Base-by-base conservation (phyloP, 768 basidiomycete species). In the Suillus variegatus region DNA sequence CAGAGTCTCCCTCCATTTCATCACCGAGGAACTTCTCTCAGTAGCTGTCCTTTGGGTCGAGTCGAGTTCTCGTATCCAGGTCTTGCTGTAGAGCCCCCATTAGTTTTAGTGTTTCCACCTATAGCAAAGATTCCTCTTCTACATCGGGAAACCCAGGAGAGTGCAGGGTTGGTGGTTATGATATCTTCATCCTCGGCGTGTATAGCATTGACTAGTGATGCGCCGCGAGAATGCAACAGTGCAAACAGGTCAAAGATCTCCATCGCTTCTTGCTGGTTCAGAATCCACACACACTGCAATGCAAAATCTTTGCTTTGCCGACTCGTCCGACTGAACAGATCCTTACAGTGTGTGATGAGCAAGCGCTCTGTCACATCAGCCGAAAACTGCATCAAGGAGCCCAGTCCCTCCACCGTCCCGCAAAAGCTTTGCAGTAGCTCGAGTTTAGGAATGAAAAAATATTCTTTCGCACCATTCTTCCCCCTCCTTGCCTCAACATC, bases 381-480 rank as follows among this genome's bases (percentile, higher is more conserved):
- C 46, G 75, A 75, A 72, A 73, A 79, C 60, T 81, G 76, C 6
- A 74, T 72, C 9, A 76, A 57, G 18, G 66, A 70, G 0, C 81
- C 80, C 46, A 71, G 71, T 20, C 52, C 13, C 62, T 62, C n/a
- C 10, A 81, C 73, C 10, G 25, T 25, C 1, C 40, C 22, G 0
- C 4, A 18, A 18, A 62, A 62, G 52, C 74, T 77, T 40, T 79
- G 78, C 20, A 80, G 61, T 32, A 78, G 71, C 60, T 80, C 77
- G 8, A 82, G 74, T 66, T 83, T 83, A 3, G 80, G 81, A 43
- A 83, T 82, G n/a, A 75, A 61, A 46, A 62, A 62, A 20, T 74
- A 41, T 41, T 76, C 76, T 3, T 70, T 63, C 7, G 43, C 43
- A 4, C 71, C 62, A 13, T 54, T 65, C 60, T 73, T 75, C 18